Percentiles rank a stretch among this genome's conserved stretches.
These are phyloP conservation scores for Fusarium sp. DNA, from an alignment of 2,329 filamentous ascomycete genomes.

Conservation along the genomic window DNA sequence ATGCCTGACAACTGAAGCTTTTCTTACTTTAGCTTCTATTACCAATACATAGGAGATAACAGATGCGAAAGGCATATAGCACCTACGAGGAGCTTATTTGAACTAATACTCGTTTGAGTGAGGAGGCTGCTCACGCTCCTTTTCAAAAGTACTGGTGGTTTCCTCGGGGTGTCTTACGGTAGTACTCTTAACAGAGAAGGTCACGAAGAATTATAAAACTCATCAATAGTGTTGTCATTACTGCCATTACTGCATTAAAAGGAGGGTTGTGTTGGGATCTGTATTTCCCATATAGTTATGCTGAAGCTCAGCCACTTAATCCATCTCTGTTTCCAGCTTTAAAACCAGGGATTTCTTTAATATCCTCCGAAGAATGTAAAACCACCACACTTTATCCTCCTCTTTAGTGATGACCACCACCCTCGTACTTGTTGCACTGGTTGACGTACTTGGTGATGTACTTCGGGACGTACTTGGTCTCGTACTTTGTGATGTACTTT, in stretches of 20 bases:
- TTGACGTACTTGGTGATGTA: not conserved
- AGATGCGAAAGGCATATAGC: too few species aligned
- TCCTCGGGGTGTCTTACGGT: too few species aligned
- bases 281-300: not conserved
- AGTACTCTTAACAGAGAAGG: too few species aligned
- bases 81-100: too few species aligned
- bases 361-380: not conserved
- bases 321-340: not conserved
- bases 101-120: too few species aligned
- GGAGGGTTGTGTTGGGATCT: not conserved
- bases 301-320: not conserved
- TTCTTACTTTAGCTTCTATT: too few species aligned
- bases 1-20: too few species aligned
- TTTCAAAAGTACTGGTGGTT: too few species aligned
- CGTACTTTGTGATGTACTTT: not conserved
- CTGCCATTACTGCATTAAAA: not conserved
- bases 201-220: too few species aligned
- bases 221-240: too few species aligned
- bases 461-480: not conserved
- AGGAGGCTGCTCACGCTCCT: too few species aligned
- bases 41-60: too few species aligned
- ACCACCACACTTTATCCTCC: not conserved
- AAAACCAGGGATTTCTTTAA: not conserved
- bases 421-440: not conserved
- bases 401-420: not conserved